phyloP scores from a whole-genome alignment of 78 protist species.

The Dictyostelium capitatum region DNA sequence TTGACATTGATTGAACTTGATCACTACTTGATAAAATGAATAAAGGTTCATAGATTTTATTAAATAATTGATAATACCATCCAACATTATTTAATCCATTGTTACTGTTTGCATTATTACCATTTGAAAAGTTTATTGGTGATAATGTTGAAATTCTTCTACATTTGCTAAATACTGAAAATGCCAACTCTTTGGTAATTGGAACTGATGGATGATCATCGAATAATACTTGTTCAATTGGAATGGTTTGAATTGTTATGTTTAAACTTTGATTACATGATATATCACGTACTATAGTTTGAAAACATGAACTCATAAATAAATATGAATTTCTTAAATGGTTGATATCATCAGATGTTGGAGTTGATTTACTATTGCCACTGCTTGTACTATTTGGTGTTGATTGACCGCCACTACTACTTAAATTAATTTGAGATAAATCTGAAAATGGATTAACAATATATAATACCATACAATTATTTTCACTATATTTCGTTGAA shows the following conservation, averaged over 20 bases:
- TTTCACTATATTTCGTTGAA: conserved; percentile 40
- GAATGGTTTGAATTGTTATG: conserved; percentile 44
- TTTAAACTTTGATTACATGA: conserved; percentile 20
- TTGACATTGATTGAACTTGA: not conserved
- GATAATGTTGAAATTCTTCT: conserved; percentile 62
- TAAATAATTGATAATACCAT: conserved; percentile 43
- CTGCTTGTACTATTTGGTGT: not conserved
- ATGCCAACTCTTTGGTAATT: conserved; percentile 48
- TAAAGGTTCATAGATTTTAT: conserved; percentile 67
- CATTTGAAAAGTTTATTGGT: not conserved
- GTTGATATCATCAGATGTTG: not conserved
- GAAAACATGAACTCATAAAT: conserved; percentile 42
- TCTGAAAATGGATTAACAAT: conserved; percentile 73
- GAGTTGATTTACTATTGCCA: not conserved
- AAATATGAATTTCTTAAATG: conserved; percentile 17
- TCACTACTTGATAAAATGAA: conserved; percentile 39
- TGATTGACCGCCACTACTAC: not conserved
- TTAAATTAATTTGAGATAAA: not conserved
- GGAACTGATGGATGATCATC: conserved; percentile 23
- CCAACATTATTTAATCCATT: not conserved
- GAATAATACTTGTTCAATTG: conserved; percentile 65
- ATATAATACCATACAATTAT: conserved; percentile 55
- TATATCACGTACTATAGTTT: conserved; percentile 43
- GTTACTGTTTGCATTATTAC: not conserved
- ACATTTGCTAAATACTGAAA: conserved; percentile 60